Base-by-base conservation (phyloP, 495 filamentous ascomycete genomes). In the Penicillium canescens region DNA sequence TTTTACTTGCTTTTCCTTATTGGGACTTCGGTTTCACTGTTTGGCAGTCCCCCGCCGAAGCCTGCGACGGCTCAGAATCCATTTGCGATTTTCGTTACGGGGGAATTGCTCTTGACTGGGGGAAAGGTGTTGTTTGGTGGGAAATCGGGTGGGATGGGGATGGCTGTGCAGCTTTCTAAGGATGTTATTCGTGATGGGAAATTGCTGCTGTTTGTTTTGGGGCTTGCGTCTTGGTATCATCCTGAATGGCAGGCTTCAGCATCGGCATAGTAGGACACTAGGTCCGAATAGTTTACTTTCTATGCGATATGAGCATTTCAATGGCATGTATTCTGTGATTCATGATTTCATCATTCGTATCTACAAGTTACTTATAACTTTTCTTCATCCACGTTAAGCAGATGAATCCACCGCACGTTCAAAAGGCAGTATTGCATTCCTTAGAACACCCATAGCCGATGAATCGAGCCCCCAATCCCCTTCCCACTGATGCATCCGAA, bases 51-150 rank as follows among this genome's bases (percentile, higher is more conserved):
- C 47, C 88, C 43, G 72, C 78, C 56, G 76, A 87, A 42, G 70
- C 87, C 43, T 85, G 92, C 76, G 75, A 81, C 56, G 79, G 90
- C 50, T 69, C 80, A 66, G 75, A 81, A 78, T 41, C 77, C 81
- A 20, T 96, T 94, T 71, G 83, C 87, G 60, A 81, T 87, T 48
- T 96, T 96, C 63, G 85, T 88, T 18, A 91, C 90, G 3, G 88
- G 83, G 10, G 90, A 96, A 75, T 67, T 92, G 49, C 56, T 92
- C 28, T 65, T 96, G 57, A 81, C 88, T 55, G 81, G 80, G 7
- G 81, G 81, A 20, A 74, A 89, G 55, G 85, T 84, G 50, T 80
- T 91, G 57, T 35, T 87, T 46, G 74, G 68, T 56, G 71, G 65
- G 47, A 65, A 46, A 52, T 51, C 53, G 8, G 59, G 44, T 13